Evolutionary conservation across 371 early-diverging fungal genomes (phyloP), one percentile per base, ranked within the genome.

Genomic region (Mucor irregularis): DNA sequence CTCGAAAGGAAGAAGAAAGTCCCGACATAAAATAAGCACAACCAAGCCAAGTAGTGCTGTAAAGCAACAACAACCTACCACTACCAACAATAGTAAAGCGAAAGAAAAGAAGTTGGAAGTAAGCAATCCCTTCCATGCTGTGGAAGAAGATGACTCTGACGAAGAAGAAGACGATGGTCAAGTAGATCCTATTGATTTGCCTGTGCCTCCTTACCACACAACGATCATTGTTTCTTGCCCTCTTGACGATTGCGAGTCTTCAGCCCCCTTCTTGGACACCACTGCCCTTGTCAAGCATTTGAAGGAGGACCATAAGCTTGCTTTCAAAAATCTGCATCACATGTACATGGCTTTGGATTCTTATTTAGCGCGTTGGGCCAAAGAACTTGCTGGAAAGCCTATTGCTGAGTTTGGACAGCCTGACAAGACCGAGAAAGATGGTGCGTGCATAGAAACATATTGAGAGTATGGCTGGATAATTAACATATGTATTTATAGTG

Each of bases 301-400:
- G 49, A 77, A 83, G 39, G 57, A 73, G 5, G 80, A 65, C 4
- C 95, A 95, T 67, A 43, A 73, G 9, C n/a, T 91, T 17, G 69
- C 66, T 4, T 87, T 94, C 60, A 80, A 80, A 60, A 85, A 92
- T 53, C 66, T 91, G 14, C 84, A 86, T 54, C 91, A 93, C 56
- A 91, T 93, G 84, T 84, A 87, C 56, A 87, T 91, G 54, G 83
- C 86, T 9, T 63, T 94, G 49, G 90, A 93, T 49, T 67, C 78
- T 26, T 95, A 95, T 66, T 64, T 95, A 33, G 70, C 65, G 24
- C 82, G 80, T 33, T 93, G 91, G 90, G 84, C 86, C 5, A 73
- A 77, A 35, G 76, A 76, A 47, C 62, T 87, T 8, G 49, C 58
- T 17, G 50, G 53, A 1, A 69, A 66, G 26, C 68, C 64, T 2